Base-by-base conservation (phyloP, 139 green algal species). In the Microglena sp. region DNA sequence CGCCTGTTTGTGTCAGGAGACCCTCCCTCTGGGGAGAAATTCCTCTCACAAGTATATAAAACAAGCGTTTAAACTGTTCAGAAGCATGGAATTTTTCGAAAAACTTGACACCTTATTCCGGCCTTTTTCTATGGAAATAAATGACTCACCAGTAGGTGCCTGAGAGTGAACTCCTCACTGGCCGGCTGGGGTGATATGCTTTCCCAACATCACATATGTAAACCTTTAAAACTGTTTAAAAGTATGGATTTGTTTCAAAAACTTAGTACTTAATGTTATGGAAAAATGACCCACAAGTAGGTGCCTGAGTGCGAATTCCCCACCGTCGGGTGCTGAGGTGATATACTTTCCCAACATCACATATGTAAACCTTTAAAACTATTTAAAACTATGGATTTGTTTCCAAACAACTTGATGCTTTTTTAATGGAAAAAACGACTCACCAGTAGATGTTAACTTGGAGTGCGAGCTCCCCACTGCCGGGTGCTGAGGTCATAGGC, bases 131-230 rank as follows among this genome's bases (percentile, higher is more conserved):
- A n/a, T n/a, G n/a, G n/a, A n/a, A n/a, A n/a, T n/a, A n/a, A n/a
- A n/a, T n/a, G n/a, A n/a, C n/a, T n/a, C n/a, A n/a, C 71, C 62
- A 95, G 73, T 4, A 95, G 64, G 71, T 95, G 83, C 3, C 80
- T 66, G 72, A 15, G 57, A 5, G 58, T 33, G 27, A 44, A 63
- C 5, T 66, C 31, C 33, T 45, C 29, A n/a, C 62, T 60, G 5
- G 24, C 33, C 5, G 60, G 60, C 60, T 55, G 62, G 6, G 24
- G 40, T 55, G 34, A 68, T 55, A 6, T 44, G n/a, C n/a, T n/a
- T n/a, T n/a, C n/a, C n/a, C n/a, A n/a, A 28, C 43, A 59, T 54
- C n/a, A 8, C 55, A 18, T 62, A 28, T 24, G 8, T 18, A 7
- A 35, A 34, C 8, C 55, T 24, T 7, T 28, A 40, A 4, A 8